Conservation (phyloP, 345 rosid genomes). For the Cardiospermum halicacabum region DNA sequence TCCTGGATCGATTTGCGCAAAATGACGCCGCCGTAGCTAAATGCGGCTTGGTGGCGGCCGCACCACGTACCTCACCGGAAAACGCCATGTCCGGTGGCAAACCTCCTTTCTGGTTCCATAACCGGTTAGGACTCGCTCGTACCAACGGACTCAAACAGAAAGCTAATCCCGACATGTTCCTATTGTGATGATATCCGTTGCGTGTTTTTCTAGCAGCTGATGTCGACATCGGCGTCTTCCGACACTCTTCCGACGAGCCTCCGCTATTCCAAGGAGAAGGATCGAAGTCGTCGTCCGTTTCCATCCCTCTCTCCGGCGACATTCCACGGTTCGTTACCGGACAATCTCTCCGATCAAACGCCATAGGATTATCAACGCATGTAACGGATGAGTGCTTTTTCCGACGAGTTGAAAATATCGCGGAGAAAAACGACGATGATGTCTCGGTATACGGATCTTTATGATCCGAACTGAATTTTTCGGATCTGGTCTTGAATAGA, state of each 20-base stretch:
- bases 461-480: constrained; percentile 38
- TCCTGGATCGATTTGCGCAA: constrained; percentile 76
- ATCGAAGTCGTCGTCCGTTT: constrained; percentile 33
- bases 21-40: constrained; percentile 67
- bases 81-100: constrained; percentile 41
- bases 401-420: constrained; percentile 33
- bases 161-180: constrained; percentile 48
- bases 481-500: constrained; percentile 73
- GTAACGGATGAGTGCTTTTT: constrained; percentile 34
- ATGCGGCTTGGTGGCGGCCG: constrained; percentile 51
- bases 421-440: constrained; percentile 43
- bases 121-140: constrained; percentile 75
- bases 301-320: constrained; percentile 54
- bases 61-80: constrained; percentile 42
- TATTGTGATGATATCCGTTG: constrained; percentile 17
- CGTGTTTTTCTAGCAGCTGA: constrained; percentile 29
- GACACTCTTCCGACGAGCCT: constrained; percentile 37
- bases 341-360: constrained; percentile 25
- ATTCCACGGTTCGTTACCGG: constrained; percentile 56
- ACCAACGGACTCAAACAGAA: constrained; percentile 91
- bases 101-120: constrained; percentile 53
- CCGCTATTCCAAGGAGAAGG: constrained; percentile 34
- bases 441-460: constrained; percentile 19
- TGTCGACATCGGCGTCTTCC: constrained; percentile 30
- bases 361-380: constrained; percentile 27